Percentiles rank a stretch among this genome's conserved stretches.
phyloP scores from a whole-genome alignment of 2,329 filamentous ascomycete genomes.

The Paecilomyces dactylethromorphus region DNA sequence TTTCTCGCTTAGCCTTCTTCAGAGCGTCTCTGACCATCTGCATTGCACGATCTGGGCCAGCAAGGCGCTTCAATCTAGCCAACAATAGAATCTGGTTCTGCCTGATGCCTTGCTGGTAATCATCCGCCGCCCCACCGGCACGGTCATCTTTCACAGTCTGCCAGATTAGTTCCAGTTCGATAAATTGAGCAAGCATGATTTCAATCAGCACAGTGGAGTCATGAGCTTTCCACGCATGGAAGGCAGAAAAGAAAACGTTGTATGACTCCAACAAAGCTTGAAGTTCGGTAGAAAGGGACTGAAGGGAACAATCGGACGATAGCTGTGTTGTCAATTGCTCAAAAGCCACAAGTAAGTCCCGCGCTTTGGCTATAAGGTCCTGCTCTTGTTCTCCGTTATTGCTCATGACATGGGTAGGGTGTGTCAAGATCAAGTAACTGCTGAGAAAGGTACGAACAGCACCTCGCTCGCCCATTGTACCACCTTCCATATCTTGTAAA shows the following conservation, averaged over 20 bases:
- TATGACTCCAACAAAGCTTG: conserved; percentile 50
- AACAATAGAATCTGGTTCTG: conserved; percentile 60
- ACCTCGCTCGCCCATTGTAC: conserved; percentile 42
- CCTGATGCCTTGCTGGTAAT: conserved; percentile 59
- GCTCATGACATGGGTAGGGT: conserved; percentile 55
- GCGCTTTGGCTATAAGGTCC: conserved; percentile 55
- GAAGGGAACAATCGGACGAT: conserved; percentile 33
- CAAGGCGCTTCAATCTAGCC: conserved; percentile 56
- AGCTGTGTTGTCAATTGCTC: conserved; percentile 47
- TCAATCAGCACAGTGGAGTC: conserved; percentile 58
- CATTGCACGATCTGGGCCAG: conserved; percentile 55
- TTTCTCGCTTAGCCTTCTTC: conserved; percentile 50
- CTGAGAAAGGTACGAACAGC: conserved; percentile 57
- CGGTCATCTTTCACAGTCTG: conserved; percentile 60
- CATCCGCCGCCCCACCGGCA: conserved; percentile 54
- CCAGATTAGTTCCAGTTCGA: conserved; percentile 61
- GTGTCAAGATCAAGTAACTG: conserved; percentile 56
- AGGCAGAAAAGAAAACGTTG: conserved; percentile 55
- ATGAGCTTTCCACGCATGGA: conserved; percentile 59
- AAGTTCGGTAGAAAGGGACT: conserved; percentile 40
- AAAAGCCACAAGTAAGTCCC: conserved; percentile 51
- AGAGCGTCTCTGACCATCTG: conserved; percentile 55
- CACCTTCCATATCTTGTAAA: conserved; percentile 46
- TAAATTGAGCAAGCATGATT: conserved; percentile 61
- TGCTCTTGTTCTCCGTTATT: conserved; percentile 57